phyloP scores from a whole-genome alignment of 2,329 filamentous ascomycete genomes.

The Leptoxyphium fumago region DNA sequence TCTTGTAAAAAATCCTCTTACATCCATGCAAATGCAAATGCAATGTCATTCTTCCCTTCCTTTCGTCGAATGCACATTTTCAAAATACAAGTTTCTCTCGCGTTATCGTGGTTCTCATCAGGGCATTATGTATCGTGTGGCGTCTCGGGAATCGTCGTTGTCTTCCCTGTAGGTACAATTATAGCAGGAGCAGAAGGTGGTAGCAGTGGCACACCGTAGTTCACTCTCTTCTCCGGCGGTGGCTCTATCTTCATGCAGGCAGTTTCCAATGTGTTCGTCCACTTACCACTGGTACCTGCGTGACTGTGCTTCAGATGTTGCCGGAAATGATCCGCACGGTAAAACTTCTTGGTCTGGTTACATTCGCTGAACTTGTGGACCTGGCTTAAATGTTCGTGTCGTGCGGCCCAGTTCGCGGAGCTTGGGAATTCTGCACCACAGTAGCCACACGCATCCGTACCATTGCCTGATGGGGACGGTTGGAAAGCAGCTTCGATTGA shows the following conservation, averaged over 20 bases:
- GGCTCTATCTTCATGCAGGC: slow-evolving; percentile 91
- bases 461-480: slow-evolving; percentile 49
- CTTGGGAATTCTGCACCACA: slow-evolving; percentile 88
- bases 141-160: slow-evolving; percentile 2
- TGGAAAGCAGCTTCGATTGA: slow-evolving; percentile 73
- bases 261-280: slow-evolving; percentile 96
- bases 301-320: slow-evolving; percentile 98
- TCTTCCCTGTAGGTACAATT: slow-evolving; percentile 10
- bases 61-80: background rate
- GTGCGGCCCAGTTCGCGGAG: slow-evolving; percentile 74
- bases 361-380: slow-evolving; percentile 96
- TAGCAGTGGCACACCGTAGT: background rate
- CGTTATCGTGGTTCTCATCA: background rate
- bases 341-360: slow-evolving; percentile 98
- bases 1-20: background rate
- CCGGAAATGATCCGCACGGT: slow-evolving; percentile 89
- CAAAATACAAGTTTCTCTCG: background rate
- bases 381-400: slow-evolving; percentile 74
- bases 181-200: slow-evolving; percentile 10
- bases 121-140: slow-evolving; percentile 7
- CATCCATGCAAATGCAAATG: background rate
- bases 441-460: slow-evolving; percentile 74
- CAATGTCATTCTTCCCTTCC: background rate
- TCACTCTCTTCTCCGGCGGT: slow-evolving; percentile 29
- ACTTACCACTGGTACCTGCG: slow-evolving; percentile 89